Percentiles rank a stretch among this genome's conserved stretches.
These are phyloP conservation scores for Irpex sp. DNA, from an alignment of 1,284 basidiomycete genomes.

Conservation along the genomic window DNA sequence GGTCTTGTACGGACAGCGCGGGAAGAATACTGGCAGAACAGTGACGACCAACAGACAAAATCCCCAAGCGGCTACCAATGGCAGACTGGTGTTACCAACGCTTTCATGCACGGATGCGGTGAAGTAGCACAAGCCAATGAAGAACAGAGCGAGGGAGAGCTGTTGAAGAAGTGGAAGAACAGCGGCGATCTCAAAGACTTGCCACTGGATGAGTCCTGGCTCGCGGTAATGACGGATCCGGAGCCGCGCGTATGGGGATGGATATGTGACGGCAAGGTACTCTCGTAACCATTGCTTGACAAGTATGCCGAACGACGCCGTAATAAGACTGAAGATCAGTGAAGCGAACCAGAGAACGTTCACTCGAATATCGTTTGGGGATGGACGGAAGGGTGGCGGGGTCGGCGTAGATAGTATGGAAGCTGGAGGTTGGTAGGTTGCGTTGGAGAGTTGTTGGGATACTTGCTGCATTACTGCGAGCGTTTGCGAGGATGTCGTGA, in stretches of 20 bases:
- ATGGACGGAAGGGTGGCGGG: neutral
- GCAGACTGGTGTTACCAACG: neutral
- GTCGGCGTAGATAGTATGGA: no score
- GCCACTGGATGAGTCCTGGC: conserved; percentile 1
- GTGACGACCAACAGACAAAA: neutral
- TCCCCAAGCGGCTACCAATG: neutral
- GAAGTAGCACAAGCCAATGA: conserved; percentile 6
- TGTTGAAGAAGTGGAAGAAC: conserved; percentile 4
- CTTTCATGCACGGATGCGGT: neutral
- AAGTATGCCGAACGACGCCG: neutral
- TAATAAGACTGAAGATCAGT: neutral
- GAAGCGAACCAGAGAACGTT: neutral
- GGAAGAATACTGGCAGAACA: neutral
- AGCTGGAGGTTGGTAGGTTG: no score
- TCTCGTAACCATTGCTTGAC: neutral
- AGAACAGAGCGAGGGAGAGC: conserved; percentile 7
- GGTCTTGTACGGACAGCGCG: conserved; percentile 5
- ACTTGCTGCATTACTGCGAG: neutral
- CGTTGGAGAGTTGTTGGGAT: no score
- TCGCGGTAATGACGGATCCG: conserved; percentile 6
- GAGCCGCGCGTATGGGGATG: neutral
- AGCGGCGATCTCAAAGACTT: conserved; percentile 8
- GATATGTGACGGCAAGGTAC: neutral
- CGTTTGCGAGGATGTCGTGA: neutral
- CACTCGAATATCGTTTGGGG: neutral